Percentiles rank a stretch among this genome's conserved stretches.
Conservation (phyloP, 164 flowering plant species). For the Kalanchoe fedtschenkoi region DNA sequence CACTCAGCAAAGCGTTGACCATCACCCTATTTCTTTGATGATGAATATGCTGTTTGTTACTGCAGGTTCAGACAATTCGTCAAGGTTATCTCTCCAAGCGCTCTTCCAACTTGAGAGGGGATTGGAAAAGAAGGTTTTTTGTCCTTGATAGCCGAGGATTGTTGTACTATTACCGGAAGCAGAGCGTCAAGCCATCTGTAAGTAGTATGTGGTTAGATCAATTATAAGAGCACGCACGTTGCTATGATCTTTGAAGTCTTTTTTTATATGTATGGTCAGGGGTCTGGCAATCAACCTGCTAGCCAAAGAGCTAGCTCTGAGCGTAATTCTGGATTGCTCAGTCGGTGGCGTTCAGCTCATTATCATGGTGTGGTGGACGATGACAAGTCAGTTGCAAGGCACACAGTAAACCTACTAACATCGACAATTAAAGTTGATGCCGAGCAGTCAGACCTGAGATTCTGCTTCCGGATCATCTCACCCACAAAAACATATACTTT, state of each 20-base stretch:
- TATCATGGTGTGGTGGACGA: conserved; percentile 87
- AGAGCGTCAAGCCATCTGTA: conserved; percentile 63
- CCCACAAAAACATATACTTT: conserved; percentile 90
- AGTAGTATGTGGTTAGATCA: conserved; percentile 17
- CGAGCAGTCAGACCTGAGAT: conserved; percentile 90
- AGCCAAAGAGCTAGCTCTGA: conserved; percentile 60
- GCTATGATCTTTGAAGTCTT: not conserved
- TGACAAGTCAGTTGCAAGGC: conserved; percentile 90
- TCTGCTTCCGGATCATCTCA: conserved; percentile 94
- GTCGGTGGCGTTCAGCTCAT: conserved; percentile 96
- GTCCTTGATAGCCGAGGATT: conserved; percentile 97
- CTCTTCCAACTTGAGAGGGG: conserved; percentile 91
- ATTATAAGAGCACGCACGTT: not conserved
- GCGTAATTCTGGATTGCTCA: conserved; percentile 70
- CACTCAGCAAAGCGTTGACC: not conserved
- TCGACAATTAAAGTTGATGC: conserved; percentile 97
- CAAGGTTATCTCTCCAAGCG: conserved; percentile 98
- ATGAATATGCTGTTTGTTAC: conserved; percentile 7
- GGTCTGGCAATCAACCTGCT: conserved; percentile 43
- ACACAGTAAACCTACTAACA: conserved; percentile 91
- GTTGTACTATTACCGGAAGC: conserved; percentile 94
- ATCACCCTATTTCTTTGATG: not conserved
- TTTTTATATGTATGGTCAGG: conserved; percentile 26
- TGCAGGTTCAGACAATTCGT: conserved; percentile 89
- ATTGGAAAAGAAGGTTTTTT: conserved; percentile 98